phyloP scores from a whole-genome alignment of 208 protist species.

The Leishmania aethiopica region DNA sequence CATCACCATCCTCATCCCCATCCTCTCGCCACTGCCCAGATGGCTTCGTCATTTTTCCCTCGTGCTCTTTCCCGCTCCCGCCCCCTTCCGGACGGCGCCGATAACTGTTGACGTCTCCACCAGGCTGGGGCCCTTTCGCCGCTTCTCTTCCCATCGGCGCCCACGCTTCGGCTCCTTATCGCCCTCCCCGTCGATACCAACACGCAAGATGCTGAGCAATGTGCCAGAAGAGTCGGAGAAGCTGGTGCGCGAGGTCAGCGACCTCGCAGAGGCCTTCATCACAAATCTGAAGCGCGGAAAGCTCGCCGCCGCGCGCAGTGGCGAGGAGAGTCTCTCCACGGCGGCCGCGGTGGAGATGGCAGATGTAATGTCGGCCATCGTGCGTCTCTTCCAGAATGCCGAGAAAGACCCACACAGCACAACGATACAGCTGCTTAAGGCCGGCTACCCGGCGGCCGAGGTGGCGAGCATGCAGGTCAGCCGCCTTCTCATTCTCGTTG shows the following conservation, averaged over 20 bases:
- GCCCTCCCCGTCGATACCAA: background rate
- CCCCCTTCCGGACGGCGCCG: too few relatives aligned
- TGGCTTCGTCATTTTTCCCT: too few relatives aligned
- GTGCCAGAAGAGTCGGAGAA: conserved; percentile 36
- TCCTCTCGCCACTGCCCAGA: too few relatives aligned
- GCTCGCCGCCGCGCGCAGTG: conserved; percentile 24
- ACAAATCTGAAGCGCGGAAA: conserved; percentile 60
- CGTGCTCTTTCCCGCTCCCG: too few relatives aligned
- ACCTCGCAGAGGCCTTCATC: conserved; percentile 66
- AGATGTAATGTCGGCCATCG: conserved; percentile 58
- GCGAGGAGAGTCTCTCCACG: conserved; percentile 61
- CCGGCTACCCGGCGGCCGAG: conserved; percentile 46
- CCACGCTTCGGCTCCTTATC: background rate
- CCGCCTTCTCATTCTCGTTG: conserved; percentile 59
- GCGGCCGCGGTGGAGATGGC: conserved; percentile 57
- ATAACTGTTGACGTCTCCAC: too few relatives aligned
- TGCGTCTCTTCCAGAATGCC: conserved; percentile 53
- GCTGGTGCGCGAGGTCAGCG: conserved; percentile 45
- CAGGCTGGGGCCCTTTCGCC: too few relatives aligned
- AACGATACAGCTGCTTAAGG: conserved; percentile 43
- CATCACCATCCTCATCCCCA: background rate
- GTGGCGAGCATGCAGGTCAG: conserved; percentile 61
- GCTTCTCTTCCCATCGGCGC: background rate
- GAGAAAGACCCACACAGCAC: conserved; percentile 41
- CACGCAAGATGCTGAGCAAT: conserved; percentile 9